Conservation (phyloP, 495 filamentous ascomycete species). For the Penicillium pancosmium region DNA sequence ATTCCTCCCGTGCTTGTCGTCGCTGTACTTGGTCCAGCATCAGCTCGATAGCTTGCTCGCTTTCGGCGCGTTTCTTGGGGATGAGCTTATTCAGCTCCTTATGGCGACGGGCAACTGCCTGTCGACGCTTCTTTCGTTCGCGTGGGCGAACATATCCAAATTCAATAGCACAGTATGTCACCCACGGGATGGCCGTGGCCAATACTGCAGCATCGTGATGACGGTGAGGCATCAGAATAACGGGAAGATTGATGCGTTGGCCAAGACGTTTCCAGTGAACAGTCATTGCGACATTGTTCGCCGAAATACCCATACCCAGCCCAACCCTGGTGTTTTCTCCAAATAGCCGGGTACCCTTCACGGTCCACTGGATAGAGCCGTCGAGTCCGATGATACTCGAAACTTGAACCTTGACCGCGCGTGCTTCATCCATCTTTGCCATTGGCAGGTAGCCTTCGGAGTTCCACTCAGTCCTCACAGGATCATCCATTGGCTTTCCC, state of each 20-base stretch:
- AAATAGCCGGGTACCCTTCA: slow-evolving; percentile 43
- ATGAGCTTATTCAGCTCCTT: slow-evolving; percentile 46
- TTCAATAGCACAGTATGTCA: slow-evolving; percentile 53
- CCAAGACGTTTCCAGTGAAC: slow-evolving; percentile 47
- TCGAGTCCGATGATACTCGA: slow-evolving; percentile 23
- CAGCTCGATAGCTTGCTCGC: slow-evolving; percentile 53
- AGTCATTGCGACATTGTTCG: slow-evolving; percentile 40
- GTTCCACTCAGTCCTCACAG: slow-evolving; percentile 44
- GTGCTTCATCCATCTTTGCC: slow-evolving; percentile 32
- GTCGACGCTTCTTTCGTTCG: slow-evolving; percentile 38
- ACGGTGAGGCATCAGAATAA: slow-evolving; percentile 40
- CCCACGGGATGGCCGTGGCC: slow-evolving; percentile 50
- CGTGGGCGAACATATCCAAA: slow-evolving; percentile 48
- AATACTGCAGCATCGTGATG: slow-evolving; percentile 40
- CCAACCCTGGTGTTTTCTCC: slow-evolving; percentile 44
- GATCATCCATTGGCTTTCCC: slow-evolving; percentile 35
- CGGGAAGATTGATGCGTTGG: slow-evolving; percentile 44
- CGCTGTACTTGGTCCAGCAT: slow-evolving; percentile 53
- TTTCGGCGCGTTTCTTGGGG: slow-evolving; percentile 47
- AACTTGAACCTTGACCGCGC: slow-evolving; percentile 41
- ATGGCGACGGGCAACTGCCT: slow-evolving; percentile 39
- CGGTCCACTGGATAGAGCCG: slow-evolving; percentile 36
- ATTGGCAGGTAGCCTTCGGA: slow-evolving; percentile 43
- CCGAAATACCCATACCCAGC: slow-evolving; percentile 41
- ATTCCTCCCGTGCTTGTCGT: slow-evolving; percentile 45